These are phyloP conservation scores for Cymbopogon flexuosus DNA, from an alignment of 202 grass and related monocot genomes.

Conservation along the genomic window DNA sequence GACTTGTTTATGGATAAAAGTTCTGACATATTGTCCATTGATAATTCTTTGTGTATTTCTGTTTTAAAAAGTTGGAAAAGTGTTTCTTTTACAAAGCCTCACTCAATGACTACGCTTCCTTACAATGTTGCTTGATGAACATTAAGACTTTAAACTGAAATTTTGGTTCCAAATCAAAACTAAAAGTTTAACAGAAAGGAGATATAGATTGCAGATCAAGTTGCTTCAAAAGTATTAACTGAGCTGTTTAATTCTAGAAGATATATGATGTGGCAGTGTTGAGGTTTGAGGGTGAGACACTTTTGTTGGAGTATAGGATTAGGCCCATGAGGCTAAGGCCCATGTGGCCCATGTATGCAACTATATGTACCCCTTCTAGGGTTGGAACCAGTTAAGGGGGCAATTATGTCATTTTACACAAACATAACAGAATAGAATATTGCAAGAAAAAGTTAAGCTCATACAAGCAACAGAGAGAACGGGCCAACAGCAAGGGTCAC, in stretches of 20 bases:
- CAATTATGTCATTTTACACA: no score
- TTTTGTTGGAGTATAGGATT: no score
- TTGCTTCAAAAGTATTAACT: neutral
- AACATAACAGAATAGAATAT: no score
- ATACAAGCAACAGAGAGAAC: no score
- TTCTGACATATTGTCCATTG: neutral
- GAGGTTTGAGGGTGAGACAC: neutral
- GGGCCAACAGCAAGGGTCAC: no score
- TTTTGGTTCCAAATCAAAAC: neutral
- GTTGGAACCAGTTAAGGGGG: no score
- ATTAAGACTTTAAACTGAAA: neutral
- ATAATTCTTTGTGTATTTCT: constrained; percentile 4
- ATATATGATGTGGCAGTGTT: neutral
- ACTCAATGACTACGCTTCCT: neutral
- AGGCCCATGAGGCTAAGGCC: no score
- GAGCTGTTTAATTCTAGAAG: neutral
- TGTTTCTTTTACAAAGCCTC: neutral
- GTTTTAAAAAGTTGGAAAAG: neutral
- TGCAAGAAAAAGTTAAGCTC: no score
- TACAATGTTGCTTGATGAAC: constrained; percentile 6
- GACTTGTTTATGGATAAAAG: neutral
- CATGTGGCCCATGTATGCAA: no score
- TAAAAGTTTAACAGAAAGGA: neutral
- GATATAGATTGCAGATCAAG: neutral
- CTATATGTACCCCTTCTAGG: no score